Evolutionary conservation across 768 basidiomycete species (phyloP).

Genomic region (Suillus lakei): DNA sequence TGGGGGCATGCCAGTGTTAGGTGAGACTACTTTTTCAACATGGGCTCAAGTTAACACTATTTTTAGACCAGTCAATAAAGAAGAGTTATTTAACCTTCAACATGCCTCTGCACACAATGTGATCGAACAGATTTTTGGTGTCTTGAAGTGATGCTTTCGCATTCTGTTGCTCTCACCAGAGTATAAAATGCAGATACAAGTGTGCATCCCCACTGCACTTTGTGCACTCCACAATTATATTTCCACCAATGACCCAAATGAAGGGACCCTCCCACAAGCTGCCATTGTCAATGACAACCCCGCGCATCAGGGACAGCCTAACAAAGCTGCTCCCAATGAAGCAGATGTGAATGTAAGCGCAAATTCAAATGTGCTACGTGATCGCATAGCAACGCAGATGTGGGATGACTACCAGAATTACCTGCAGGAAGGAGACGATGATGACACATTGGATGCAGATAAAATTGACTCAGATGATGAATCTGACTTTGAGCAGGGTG

Average conservation of each 20-base stretch:
- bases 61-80: constrained; percentile 34
- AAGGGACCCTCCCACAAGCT: background rate
- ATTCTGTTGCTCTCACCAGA: constrained; percentile 21
- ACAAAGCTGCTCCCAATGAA: background rate
- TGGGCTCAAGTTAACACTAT: background rate
- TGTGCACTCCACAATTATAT: constrained; percentile 26
- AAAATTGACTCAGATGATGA: background rate
- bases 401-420: background rate
- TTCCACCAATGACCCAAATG: background rate
- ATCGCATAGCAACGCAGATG: background rate
- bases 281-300: background rate
- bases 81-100: constrained; percentile 49
- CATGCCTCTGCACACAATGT: constrained; percentile 46
- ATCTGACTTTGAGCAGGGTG: background rate
- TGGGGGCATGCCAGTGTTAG: background rate
- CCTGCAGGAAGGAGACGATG: background rate
- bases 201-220: constrained; percentile 24
- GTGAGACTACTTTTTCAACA: background rate
- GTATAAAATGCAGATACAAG: constrained; percentile 27
- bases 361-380: background rate
- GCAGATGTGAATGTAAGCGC: background rate
- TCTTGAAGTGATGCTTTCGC: constrained; percentile 35
- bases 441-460: background rate
- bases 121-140: constrained; percentile 45
- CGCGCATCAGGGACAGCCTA: background rate